Evolutionary conservation across 768 basidiomycete genomes (phyloP), one percentile per base, ranked within the genome.

Genomic region (Trametes cinnabarina): DNA sequence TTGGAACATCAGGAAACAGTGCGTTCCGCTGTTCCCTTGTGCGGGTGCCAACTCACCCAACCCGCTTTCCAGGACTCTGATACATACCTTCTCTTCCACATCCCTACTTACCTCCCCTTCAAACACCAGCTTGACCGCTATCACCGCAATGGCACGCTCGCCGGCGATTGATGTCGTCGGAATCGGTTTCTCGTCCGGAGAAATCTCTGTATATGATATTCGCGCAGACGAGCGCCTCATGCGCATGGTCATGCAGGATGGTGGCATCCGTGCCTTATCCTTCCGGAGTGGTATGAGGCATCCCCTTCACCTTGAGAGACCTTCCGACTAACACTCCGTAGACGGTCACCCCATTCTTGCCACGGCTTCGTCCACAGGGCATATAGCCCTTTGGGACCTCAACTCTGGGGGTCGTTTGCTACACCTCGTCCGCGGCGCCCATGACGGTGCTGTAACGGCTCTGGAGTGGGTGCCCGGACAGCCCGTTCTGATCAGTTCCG

Each of bases 111-210:
- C 69, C 63, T 63, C 62, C 44, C 68, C 69, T 55, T 72, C 69
- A 41, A 64, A 41, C 66, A 61, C 58, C n/a, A 19, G 63, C 4
- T 35, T 73, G 51, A 56, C 68, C 50, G 79, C 90, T 9, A 83
- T 98, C 63, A 94, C 92, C 1, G 76, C 87, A 2, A 67, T 98
- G 37, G 84, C 85, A 1, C 97, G 97, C 69, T 95, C 94, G 9
- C 95, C 96, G 23, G 97, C 95, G 14, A 88, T 98, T 51, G 97
- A 99, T 66, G 93, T 98, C 10, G 81, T 98, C 37, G 97, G 92
- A n/a, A 77, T 99, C 47, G 96, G 94, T 1, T 92, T 91, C 69
- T 77, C 86, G 1, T 91, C 90, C 1, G 97, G 97, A 39, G 86
- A 90, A 65, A 85, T 97, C 26, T 86, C 88, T 0, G 80, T 99